Evolutionary conservation across 2,329 filamentous ascomycete species (phyloP).

Genomic region (Ceratocystis destructans): DNA sequence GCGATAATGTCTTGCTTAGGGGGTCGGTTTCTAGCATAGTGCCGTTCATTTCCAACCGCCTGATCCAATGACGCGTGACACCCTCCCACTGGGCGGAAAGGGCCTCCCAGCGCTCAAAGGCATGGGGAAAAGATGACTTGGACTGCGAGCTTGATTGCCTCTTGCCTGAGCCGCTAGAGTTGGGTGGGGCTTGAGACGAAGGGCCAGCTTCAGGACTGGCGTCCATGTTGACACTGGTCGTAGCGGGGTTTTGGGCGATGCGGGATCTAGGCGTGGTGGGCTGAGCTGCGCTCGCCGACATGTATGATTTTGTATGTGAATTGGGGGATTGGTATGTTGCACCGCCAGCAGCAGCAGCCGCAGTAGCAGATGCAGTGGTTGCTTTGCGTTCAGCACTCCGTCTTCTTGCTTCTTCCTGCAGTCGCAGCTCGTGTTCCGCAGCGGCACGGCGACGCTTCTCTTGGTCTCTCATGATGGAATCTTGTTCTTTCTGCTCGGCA

Average conservation of each 20-base stretch:
- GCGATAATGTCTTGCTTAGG: constrained; percentile 72
- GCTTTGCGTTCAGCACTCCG: constrained; percentile 48
- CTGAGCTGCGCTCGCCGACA: constrained; percentile 19
- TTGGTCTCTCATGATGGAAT: constrained; percentile 36
- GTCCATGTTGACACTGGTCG: constrained; percentile 1
- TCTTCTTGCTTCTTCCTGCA: constrained; percentile 42
- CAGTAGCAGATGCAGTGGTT: constrained; percentile 29
- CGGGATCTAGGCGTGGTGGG: constrained; percentile 19
- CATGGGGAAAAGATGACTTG: constrained; percentile 71
- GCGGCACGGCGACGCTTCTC: constrained; percentile 39
- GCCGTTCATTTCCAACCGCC: constrained; percentile 77
- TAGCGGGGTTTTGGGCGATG: constrained; percentile 15
- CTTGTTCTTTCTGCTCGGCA: constrained; percentile 51
- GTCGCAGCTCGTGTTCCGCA: constrained; percentile 42
- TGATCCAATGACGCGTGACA: constrained; percentile 93
- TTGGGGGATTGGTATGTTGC: constrained; percentile 15
- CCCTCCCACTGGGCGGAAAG: constrained; percentile 97
- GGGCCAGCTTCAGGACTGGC: constrained; percentile 16
- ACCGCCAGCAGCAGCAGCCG: constrained; percentile 32
- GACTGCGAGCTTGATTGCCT: constrained; percentile 22
- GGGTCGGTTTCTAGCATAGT: constrained; percentile 73
- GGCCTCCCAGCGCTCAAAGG: constrained; percentile 95
- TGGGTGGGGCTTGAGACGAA: constrained; percentile 20
- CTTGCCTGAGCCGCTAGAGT: constrained; percentile 18
- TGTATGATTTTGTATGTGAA: constrained; percentile 20